Conservation (phyloP, 2,329 filamentous ascomycete species). For the Aspergillus fumigatus region DNA sequence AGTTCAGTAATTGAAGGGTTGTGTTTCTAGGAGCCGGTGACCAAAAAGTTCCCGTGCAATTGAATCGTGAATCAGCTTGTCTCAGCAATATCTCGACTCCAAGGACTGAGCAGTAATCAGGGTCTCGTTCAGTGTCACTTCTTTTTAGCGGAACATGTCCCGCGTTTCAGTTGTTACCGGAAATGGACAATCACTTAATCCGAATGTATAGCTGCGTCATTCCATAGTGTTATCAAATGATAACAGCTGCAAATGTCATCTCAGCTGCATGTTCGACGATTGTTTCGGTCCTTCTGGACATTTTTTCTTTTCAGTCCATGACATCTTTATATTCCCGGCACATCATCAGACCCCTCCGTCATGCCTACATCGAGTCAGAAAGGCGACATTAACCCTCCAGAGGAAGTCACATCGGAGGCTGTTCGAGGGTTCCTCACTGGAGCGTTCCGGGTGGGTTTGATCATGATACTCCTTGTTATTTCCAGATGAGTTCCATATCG, state of each 20-base stretch:
- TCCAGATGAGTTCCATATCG: background rate
- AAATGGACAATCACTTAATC: background rate
- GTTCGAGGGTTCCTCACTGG: conserved; percentile 41
- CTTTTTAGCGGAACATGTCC: background rate
- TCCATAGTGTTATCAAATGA: background rate
- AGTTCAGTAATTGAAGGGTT: background rate
- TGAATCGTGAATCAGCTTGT: background rate
- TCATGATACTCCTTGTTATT: background rate
- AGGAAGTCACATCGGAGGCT: conserved; percentile 39
- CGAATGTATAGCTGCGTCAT: background rate
- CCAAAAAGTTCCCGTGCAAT: background rate
- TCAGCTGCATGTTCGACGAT: background rate
- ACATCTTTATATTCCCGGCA: background rate
- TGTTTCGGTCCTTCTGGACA: background rate
- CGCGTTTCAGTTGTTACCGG: background rate
- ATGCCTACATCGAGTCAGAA: conserved; percentile 20
- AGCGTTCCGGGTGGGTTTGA: conserved; percentile 36
- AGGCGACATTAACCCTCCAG: conserved; percentile 38
- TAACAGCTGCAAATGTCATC: background rate
- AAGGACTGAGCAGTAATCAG: background rate
- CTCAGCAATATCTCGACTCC: background rate
- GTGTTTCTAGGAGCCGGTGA: background rate
- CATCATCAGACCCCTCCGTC: conserved; percentile 26
- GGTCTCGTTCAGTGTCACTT: background rate
- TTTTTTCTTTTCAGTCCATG: background rate